Conservation (phyloP, 768 basidiomycete genomes). For the Suillus hirtellus region DNA sequence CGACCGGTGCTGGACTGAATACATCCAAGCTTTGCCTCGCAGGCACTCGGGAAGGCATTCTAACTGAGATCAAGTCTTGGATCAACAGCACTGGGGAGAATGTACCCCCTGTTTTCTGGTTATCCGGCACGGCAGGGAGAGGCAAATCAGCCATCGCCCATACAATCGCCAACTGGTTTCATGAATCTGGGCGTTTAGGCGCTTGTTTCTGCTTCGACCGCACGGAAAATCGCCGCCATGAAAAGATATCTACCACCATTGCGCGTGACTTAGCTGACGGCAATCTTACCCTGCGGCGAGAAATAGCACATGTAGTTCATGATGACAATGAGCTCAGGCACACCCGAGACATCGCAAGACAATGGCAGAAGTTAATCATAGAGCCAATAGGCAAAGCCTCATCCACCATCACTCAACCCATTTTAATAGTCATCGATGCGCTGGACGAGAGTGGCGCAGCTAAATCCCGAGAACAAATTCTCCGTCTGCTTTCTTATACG, state of each 20-base stretch:
- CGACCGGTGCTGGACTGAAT: conserved; percentile 6
- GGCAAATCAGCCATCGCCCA: conserved; percentile 42
- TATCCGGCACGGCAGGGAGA: conserved; percentile 36
- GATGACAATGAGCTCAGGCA: not conserved
- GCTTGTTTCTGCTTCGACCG: conserved; percentile 36
- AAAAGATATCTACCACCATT: conserved; percentile 34
- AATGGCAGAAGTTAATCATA: conserved; percentile 23
- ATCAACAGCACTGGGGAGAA: conserved; percentile 11
- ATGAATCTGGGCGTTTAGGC: conserved; percentile 26
- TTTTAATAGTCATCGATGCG: conserved; percentile 37
- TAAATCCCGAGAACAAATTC: conserved; percentile 19
- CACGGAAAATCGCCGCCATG: conserved; percentile 18
- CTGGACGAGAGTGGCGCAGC: conserved; percentile 36
- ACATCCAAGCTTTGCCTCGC: conserved; percentile 17
- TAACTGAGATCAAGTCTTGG: conserved; percentile 29
- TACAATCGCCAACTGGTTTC: conserved; percentile 29
- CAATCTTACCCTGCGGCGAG: conserved; percentile 9
- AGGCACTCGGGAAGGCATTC: conserved; percentile 23
- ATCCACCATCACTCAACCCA: conserved; percentile 2
- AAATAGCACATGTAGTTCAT: conserved; percentile 11
- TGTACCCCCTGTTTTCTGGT: conserved; percentile 25
- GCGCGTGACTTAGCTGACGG: conserved; percentile 29
- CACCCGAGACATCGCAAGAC: conserved; percentile 6
- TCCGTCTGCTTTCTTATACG: conserved; percentile 21
- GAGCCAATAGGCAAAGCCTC: conserved; percentile 18